Conservation (phyloP, 1,284 basidiomycete species). For the Leccinum griseonigrum region DNA sequence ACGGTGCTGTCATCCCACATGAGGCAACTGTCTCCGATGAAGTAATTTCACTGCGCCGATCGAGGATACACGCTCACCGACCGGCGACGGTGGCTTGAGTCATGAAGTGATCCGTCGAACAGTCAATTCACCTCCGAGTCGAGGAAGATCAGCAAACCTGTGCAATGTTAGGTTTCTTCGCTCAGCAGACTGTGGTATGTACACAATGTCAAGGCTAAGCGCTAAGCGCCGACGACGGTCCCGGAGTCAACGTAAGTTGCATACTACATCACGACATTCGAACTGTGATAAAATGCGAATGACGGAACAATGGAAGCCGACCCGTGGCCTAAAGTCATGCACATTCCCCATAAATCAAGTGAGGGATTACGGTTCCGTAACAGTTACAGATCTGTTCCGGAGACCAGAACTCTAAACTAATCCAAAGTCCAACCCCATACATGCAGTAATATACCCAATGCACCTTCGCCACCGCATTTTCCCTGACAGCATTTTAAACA, state of each 20-base stretch:
- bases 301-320: too few relatives aligned
- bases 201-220: too few relatives aligned
- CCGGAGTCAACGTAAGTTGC: too few relatives aligned
- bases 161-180: background rate
- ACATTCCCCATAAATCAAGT: too few relatives aligned
- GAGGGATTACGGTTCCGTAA: too few relatives aligned
- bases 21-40: background rate
- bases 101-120: background rate
- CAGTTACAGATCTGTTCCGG: too few relatives aligned
- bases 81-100: background rate
- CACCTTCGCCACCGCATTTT: background rate
- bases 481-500: constrained; percentile 3
- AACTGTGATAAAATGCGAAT: too few relatives aligned
- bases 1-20: background rate
- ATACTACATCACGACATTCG: too few relatives aligned
- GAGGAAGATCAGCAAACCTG: background rate
- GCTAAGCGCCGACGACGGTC: too few relatives aligned
- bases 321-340: too few relatives aligned
- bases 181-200: background rate
- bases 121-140: background rate
- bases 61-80: background rate
- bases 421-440: too few relatives aligned
- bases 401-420: too few relatives aligned
- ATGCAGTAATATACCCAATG: background rate
- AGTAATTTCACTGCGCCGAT: background rate